Conservation (phyloP, 257 asterid genomes). For the Thymus mandschuricus region DNA sequence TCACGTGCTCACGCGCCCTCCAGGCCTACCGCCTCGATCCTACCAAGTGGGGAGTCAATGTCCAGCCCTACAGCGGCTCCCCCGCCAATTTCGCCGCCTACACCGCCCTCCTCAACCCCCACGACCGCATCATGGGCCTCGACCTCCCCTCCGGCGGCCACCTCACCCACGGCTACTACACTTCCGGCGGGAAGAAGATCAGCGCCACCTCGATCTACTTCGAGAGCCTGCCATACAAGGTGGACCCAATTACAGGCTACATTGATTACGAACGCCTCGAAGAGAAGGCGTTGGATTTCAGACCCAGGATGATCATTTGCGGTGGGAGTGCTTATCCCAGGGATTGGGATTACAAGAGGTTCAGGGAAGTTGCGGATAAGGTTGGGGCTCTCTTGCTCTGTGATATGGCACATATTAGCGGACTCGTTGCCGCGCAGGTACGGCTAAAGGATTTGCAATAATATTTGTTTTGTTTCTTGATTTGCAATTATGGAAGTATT, state of each 20-base stretch:
- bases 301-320: conserved; percentile 87
- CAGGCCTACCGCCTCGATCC: conserved; percentile 66
- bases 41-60: conserved; percentile 69
- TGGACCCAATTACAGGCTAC: conserved; percentile 74
- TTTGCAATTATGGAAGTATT: not conserved
- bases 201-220: conserved; percentile 88
- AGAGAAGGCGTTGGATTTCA: conserved; percentile 81
- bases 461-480: not conserved
- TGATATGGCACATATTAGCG: conserved; percentile 98
- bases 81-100: conserved; percentile 85
- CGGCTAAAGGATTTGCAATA: not conserved
- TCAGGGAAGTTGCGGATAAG: conserved; percentile 60
- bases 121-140: conserved; percentile 80
- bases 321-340: conserved; percentile 93
- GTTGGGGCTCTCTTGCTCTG: conserved; percentile 82
- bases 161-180: conserved; percentile 79
- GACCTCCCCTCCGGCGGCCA: conserved; percentile 91
- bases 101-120: conserved; percentile 78
- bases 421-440: conserved; percentile 98
- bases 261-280: conserved; percentile 82
- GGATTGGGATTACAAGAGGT: conserved; percentile 74
- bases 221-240: conserved; percentile 94
- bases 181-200: conserved; percentile 87
- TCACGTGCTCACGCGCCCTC: conserved; percentile 67
- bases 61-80: conserved; percentile 74